Percentiles rank a stretch among this genome's conserved stretches.
phyloP scores from a whole-genome alignment of 73 alveolate genomes.

The Paramecium biaurelia region DNA sequence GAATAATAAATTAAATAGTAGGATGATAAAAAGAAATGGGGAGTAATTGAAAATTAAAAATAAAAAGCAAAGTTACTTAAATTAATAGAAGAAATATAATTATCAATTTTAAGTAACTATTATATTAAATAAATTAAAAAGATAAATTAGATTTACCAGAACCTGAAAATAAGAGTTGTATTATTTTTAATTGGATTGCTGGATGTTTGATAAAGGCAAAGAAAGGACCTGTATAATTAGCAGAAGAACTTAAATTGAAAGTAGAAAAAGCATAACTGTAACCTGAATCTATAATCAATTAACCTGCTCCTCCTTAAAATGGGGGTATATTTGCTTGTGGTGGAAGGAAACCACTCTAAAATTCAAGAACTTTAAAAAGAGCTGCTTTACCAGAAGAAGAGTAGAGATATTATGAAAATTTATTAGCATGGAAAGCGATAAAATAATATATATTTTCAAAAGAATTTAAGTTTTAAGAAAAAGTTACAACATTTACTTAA shows the following conservation, averaged over 20 bases:
- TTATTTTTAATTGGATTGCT: constrained; percentile 25
- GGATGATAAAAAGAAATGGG: neutral
- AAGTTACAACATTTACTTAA: neutral
- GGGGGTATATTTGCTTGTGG: neutral
- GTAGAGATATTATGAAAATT: neutral
- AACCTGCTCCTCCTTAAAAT: neutral
- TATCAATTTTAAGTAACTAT: neutral
- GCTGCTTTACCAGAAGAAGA: constrained; percentile 1
- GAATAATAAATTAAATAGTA: neutral
- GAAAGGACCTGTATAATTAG: neutral
- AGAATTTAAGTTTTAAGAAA: neutral
- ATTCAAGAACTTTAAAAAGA: neutral
- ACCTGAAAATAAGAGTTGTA: neutral
- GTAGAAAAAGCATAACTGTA: neutral
- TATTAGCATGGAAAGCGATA: constrained; percentile 12
- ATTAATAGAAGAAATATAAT: neutral
- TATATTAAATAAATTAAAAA: neutral
- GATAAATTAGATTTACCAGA: constrained; percentile 19
- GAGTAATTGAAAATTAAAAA: neutral
- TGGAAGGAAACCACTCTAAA: neutral
- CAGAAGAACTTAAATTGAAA: neutral
- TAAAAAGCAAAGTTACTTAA: neutral
- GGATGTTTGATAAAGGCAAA: neutral
- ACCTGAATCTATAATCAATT: neutral
- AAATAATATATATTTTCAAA: neutral